Base-by-base conservation (phyloP, 768 basidiomycete species). In the Amylocystis lapponica region DNA sequence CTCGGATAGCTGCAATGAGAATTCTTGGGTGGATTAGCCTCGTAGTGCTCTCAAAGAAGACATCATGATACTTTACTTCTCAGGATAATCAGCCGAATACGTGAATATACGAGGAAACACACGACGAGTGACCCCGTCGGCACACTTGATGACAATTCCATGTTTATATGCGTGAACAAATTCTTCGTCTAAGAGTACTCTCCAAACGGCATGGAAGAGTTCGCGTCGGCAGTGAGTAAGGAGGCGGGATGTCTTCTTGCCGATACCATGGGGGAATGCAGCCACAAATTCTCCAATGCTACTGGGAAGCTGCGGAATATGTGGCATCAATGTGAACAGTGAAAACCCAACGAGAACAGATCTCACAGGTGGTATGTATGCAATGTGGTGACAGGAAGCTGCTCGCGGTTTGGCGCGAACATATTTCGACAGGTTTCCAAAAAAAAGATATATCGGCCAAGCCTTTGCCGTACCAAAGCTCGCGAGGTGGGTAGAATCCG, bases 361-460 rank as follows among this genome's bases (percentile, higher is more conserved):
- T 48, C 56, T 41, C 46, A 72, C 69, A 14, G 57, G 54, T 1
- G 72, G 74, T n/a, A 75, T 60, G 50, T 74, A 75, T 11, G 68
- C 72, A 2, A 72, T 10, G 43, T 70, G 69, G 45, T 73, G 66
- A 17, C 57, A 54, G 2, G 68, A 59, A 16, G 56, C 51, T 0
- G 56, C 55, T 7, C 47, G 53, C 2, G 66, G 67, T 21, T 53
- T 50, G 2, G 48, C 48, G 1, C 61, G 53, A 3, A 55, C 44
- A 37, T 71, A 72, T 48, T 75, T 76, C 0, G 68, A 70, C 7
- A 61, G 52, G 36, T 67, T 68, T 1, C 68, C 70, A 23, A 70
- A 58, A 33, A 46, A 66, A 0, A 63, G 29, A 41, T 74, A 75
- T 0, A 69, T 25, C 2, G 70, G 72, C 74, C 69, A 75, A 1